Percentiles rank a stretch among this genome's conserved stretches.
phyloP scores from a whole-genome alignment of 1,284 basidiomycete genomes.

The Moesziomyces aphidis region DNA sequence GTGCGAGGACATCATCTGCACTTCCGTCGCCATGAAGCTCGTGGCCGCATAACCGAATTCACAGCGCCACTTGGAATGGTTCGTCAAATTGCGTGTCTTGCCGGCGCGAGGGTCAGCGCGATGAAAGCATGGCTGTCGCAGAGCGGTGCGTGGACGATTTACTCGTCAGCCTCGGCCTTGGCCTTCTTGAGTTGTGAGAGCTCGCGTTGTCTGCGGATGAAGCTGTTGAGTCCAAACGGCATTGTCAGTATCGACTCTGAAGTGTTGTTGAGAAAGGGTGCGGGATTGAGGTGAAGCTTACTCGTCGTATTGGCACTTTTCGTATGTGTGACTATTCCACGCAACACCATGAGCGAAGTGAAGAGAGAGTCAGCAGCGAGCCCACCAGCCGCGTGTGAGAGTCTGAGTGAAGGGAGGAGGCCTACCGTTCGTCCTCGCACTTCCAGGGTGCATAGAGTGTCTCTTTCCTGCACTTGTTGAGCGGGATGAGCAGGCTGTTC shows the following conservation, averaged over 20 bases:
- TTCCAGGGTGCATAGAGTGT: slow-evolving; percentile 82
- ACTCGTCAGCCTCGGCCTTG: slow-evolving; percentile 34
- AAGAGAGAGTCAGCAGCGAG: slow-evolving; percentile 8
- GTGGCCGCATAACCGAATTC: slow-evolving; percentile 19
- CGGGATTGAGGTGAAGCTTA: slow-evolving; percentile 27
- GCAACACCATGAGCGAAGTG: too few relatives aligned
- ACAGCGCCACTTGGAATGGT: not conserved
- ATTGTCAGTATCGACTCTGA: not conserved
- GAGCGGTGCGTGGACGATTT: not conserved
- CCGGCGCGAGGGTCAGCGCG: not conserved
- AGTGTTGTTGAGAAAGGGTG: too few relatives aligned
- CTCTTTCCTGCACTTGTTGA: slow-evolving; percentile 82
- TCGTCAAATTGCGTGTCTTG: not conserved
- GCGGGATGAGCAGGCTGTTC: slow-evolving; percentile 81
- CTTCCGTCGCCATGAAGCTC: slow-evolving; percentile 49
- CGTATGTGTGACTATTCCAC: slow-evolving; percentile 59
- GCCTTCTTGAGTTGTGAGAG: slow-evolving; percentile 51
- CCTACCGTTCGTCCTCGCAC: slow-evolving; percentile 79
- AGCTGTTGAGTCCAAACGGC: slow-evolving; percentile 22
- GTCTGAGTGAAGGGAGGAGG: not conserved
- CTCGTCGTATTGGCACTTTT: slow-evolving; percentile 66
- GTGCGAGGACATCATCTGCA: slow-evolving; percentile 45
- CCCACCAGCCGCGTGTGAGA: not conserved
- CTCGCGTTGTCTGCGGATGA: slow-evolving; percentile 54
- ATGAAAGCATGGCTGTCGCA: too few relatives aligned